Evolutionary conservation across 208 protist species (phyloP), one percentile per base, ranked within the genome.

Genomic region (Trypanosoma cruzi): DNA sequence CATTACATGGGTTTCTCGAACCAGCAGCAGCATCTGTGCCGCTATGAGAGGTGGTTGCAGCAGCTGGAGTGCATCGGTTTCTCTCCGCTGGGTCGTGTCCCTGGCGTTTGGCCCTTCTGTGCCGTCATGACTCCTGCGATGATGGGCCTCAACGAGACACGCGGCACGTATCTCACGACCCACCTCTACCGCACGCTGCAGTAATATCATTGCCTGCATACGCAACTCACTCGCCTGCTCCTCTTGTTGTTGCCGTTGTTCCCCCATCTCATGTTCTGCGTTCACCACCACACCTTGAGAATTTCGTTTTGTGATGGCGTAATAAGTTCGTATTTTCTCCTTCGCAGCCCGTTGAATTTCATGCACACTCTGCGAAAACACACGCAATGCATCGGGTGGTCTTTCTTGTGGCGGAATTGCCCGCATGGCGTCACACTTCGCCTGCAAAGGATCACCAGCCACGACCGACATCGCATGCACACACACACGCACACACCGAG

Each of bases 1-100:
- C 49, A 73, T 58, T 5, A 52, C 59, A 53, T 73, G 59, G 11
- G 68, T 66, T 28, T 52, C 36, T 24, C 58, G 59, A 42, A 66
- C 26, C 13, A 66, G 49, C 28, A 59, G 28, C 31, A 73, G 58
- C 42, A 66, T 60, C 20, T 64, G 28, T 22, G 50, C 58, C 14
- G 50, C 59, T 16, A 44, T 40, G 20, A 73, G 36, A 11, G 68
- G 68, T 29, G 68, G 59, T 24, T 58, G 55, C 49, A 59, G 36
- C 22, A 62, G n/a, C 42, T 26, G 34, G 28, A 62, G 18, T 16
- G 37, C 8, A 20, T n/a, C 28, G 24, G 1, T 63, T 7, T 13
- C 40, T 31, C 49, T 59, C 29, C 16, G 10, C 31, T 7, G 2
- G 1, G 18, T 22, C 14, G 26, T 36, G 20, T 26, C 24, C 62